phyloP scores from a whole-genome alignment of 108 stramenopile species.

The Cyclotella cryptica region DNA sequence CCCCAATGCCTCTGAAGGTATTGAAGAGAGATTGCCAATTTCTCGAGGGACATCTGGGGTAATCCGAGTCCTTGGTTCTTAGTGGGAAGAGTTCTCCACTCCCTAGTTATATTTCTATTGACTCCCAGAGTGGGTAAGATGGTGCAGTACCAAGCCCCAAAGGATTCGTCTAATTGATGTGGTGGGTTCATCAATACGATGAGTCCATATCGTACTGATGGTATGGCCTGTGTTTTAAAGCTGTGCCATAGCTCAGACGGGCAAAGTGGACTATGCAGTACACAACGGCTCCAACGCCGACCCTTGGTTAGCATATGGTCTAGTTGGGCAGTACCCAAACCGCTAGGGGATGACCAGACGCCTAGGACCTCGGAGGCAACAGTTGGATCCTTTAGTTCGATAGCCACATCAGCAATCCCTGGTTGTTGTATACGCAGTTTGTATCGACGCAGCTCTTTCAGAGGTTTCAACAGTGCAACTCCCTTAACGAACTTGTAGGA shows the following conservation, averaged over 20 bases:
- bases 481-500: too few relatives aligned
- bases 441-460: too few relatives aligned
- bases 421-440: conserved; percentile 2
- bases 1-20: too few relatives aligned
- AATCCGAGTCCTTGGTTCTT: too few relatives aligned
- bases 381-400: neutral
- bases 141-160: neutral
- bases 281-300: neutral
- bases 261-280: too few relatives aligned
- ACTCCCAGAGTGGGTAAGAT: neutral
- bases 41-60: too few relatives aligned
- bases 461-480: neutral
- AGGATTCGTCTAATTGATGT: neutral
- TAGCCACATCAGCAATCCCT: neutral
- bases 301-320: neutral
- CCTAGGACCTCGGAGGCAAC: neutral
- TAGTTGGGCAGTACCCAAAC: neutral
- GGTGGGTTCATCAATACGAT: neutral
- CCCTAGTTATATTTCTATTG: neutral
- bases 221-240: too few relatives aligned
- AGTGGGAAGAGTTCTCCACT: neutral
- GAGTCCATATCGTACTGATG: too few relatives aligned
- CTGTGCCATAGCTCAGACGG: too few relatives aligned
- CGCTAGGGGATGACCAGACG: too few relatives aligned
- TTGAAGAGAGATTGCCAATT: too few relatives aligned